These are phyloP conservation scores for Colletotrichum navitas DNA, from an alignment of 2,329 filamentous ascomycete genomes.

Conservation along the genomic window DNA sequence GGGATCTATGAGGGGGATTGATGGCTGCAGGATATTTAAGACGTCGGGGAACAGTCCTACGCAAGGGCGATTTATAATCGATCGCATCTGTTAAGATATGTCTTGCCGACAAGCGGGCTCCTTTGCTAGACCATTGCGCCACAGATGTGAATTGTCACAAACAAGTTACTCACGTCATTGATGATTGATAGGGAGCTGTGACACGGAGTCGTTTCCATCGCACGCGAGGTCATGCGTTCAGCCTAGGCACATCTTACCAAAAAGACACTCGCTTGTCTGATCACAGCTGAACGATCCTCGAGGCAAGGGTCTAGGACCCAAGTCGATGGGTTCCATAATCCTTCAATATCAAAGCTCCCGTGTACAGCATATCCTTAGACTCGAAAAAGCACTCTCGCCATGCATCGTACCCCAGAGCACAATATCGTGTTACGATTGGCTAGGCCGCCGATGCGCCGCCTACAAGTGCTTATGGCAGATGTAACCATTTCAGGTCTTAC, in stretches of 20 bases:
- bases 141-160: background rate
- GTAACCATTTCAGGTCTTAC: slow-evolving; percentile 34
- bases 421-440: slow-evolving; percentile 21
- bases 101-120: too few species aligned
- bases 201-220: background rate
- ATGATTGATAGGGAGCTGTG: background rate
- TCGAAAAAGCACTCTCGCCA: background rate
- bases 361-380: background rate
- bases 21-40: background rate
- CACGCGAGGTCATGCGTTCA: background rate
- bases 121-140: too few species aligned
- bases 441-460: background rate
- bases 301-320: background rate
- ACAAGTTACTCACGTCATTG: background rate
- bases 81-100: background rate
- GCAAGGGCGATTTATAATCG: background rate
- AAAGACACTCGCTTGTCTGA: background rate
- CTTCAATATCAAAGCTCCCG: background rate
- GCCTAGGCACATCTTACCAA: background rate
- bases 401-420: background rate
- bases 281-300: slow-evolving; percentile 13
- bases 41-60: background rate
- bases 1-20: too few species aligned
- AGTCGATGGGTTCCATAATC: background rate
- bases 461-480: slow-evolving; percentile 41